Evolutionary conservation across 2,329 filamentous ascomycete genomes (phyloP), one percentile per base, ranked within the genome.

Genomic region (Diaporthe citriasiana): DNA sequence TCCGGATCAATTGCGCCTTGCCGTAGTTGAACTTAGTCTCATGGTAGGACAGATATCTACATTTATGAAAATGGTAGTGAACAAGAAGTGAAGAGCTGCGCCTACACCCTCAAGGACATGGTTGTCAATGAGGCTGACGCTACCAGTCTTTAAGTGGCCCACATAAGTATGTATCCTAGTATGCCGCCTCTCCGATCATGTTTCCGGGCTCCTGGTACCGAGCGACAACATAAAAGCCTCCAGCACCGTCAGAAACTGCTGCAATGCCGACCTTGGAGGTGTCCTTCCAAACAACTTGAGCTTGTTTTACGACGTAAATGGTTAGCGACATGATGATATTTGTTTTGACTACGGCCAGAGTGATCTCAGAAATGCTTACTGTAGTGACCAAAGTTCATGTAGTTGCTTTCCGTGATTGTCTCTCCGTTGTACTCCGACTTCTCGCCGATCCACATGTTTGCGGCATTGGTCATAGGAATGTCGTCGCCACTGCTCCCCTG

Each of bases 361-460:
- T 47, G 2, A n/a, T 15, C 10, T 13, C 17, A 15, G 22, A 27
- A 4, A n/a, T 51, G 22, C 60, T 66, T 66, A 66, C 60, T 66
- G 42, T 66, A 66, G 45, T 66, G 60, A 25, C 60, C 60, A 51
- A 66, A 66, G 30, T 66, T 66, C 60, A 66, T 66, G 30, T 66
- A 66, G 60, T 66, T 66, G 60, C 60, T 66, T 30, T 51, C 27
- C 15, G 60, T 66, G 60, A 66, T 66, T 13, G 42, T 50, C 60
- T 66, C 42, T 25, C 60, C 60, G 30, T 66, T 66, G 45, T 66
- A 66, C 13, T 66, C 45, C 3, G 60, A 66, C 60, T 66, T 66
- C 30, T 66, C 60, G 6, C 22, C 60, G 4, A 66, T 66, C 60
- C 60, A 66, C 60, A 66, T 66, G 42, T 50, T 66, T 35, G 60